Evolutionary conservation across 257 asterid genomes (phyloP).

Genomic region (Scutellaria minor): DNA sequence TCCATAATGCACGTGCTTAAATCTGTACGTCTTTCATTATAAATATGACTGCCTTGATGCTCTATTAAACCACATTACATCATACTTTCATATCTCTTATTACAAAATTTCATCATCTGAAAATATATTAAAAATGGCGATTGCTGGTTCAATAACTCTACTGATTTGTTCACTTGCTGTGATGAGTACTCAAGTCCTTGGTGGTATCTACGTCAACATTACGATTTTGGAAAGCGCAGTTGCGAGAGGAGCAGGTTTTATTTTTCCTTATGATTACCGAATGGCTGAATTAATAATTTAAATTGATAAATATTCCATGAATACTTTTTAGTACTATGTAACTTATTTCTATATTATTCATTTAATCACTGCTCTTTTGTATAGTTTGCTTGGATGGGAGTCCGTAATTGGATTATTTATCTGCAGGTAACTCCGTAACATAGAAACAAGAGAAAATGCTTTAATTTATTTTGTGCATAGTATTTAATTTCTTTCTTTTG

Average conservation of each 20-base stretch:
- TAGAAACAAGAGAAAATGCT: not conserved
- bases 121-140: not conserved
- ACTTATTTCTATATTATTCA: too few species aligned
- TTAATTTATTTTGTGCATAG: too few species aligned
- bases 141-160: not conserved
- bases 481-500: not conserved
- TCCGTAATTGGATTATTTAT: slow-evolving; percentile 33
- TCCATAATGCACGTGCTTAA: too few species aligned
- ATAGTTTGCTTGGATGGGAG: slow-evolving; percentile 45
- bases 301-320: not conserved
- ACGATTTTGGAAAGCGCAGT: slow-evolving; percentile 26
- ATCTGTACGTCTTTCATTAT: too few species aligned
- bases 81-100: too few species aligned
- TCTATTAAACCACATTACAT: too few species aligned
- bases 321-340: too few species aligned
- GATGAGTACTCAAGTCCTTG: not conserved
- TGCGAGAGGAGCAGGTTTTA: slow-evolving; percentile 32
- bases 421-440: slow-evolving; percentile 23
- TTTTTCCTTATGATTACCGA: not conserved
- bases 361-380: too few species aligned
- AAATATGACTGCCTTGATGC: too few species aligned
- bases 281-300: not conserved
- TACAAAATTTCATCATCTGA: too few species aligned
- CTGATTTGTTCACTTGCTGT: not conserved
- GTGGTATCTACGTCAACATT: not conserved